A percentile compares a stretch with the other conserved stretches of the same genome.
Conservation (phyloP, 306 rosid genomes). For the Gynostemma pentaphyllum region DNA sequence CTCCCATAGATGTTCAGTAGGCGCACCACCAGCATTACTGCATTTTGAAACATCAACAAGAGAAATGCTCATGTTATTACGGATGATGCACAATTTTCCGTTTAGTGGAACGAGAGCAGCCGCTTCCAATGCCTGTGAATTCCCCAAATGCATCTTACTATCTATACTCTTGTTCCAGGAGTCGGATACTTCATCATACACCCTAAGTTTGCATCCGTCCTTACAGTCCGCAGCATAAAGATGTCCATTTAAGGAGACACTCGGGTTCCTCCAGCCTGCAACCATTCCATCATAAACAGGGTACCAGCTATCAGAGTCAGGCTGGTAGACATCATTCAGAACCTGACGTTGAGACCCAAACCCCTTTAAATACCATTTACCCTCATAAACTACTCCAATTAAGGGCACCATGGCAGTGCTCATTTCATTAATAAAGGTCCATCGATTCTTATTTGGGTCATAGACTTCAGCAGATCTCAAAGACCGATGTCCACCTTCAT, state of each 20-base stretch:
- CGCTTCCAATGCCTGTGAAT: constrained; percentile 74
- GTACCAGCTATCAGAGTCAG: constrained; percentile 74
- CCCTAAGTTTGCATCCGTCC: constrained; percentile 88
- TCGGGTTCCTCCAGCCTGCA: constrained; percentile 92
- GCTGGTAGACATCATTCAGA: constrained; percentile 74
- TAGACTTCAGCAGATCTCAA: constrained; percentile 91
- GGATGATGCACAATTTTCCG: constrained; percentile 87
- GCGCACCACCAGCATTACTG: constrained; percentile 48
- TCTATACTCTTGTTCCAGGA: constrained; percentile 89
- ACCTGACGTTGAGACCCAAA: constrained; percentile 86
- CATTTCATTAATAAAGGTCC: constrained; percentile 91
- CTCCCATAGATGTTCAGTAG: constrained; percentile 64
- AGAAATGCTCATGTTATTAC: constrained; percentile 95
- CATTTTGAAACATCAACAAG: constrained; percentile 64
- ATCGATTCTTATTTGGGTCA: constrained; percentile 76
- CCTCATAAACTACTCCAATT: constrained; percentile 86
- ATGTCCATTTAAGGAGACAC: constrained; percentile 75
- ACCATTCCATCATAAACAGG: constrained; percentile 79
- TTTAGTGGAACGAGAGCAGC: constrained; percentile 93
- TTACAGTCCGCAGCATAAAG: constrained; percentile 82
- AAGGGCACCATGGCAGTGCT: constrained; percentile 92
- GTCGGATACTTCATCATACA: constrained; percentile 62
- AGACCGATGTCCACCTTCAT: constrained; percentile 90
- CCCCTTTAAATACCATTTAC: constrained; percentile 88
- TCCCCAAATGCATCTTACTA: constrained; percentile 89